Conservation (phyloP, 495 filamentous ascomycete species). For the Aspergillus nidulans region DNA sequence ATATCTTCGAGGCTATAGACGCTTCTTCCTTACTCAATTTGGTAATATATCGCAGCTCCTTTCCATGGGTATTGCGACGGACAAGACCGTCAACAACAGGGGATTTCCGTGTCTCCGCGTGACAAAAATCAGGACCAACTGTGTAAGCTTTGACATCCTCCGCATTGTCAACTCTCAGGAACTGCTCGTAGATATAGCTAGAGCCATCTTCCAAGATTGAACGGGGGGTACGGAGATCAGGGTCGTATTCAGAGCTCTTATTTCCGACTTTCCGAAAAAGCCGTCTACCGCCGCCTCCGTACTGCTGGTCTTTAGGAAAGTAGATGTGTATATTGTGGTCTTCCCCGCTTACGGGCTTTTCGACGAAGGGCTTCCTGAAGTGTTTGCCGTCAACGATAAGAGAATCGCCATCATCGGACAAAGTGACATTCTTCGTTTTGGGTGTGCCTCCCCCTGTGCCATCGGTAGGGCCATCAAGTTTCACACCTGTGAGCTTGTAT, state of each 20-base stretch:
- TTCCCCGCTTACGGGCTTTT: constrained; percentile 97
- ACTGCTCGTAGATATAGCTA: constrained; percentile 96
- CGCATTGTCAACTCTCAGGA: constrained; percentile 89
- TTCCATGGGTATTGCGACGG: constrained; percentile 91
- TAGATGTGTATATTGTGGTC: constrained; percentile 99
- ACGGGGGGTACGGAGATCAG: constrained; percentile 66
- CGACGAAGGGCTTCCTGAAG: constrained; percentile 91
- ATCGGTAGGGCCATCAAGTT: constrained; percentile 68
- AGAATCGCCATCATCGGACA: constrained; percentile 80
- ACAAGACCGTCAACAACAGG: constrained; percentile 96
- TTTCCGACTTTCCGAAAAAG: constrained; percentile 97
- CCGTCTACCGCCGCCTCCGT: constrained; percentile 80
- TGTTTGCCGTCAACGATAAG: constrained; percentile 78
- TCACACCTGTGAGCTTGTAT: constrained; percentile 72
- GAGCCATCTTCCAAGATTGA: constrained; percentile 70
- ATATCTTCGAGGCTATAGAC: constrained; percentile 81
- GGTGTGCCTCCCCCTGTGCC: constrained; percentile 61
- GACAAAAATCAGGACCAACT: constrained; percentile 87
- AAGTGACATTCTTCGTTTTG: constrained; percentile 61
- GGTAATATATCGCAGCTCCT: constrained; percentile 94
- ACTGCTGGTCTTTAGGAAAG: constrained; percentile 69
- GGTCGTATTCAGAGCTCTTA: constrained; percentile 92
- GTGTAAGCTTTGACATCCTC: constrained; percentile 99
- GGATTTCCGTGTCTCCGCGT: constrained; percentile 94
- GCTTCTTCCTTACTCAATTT: constrained; percentile 76